Conservation (phyloP, 345 rosid species). For the Erysimum cheiranthoides region DNA sequence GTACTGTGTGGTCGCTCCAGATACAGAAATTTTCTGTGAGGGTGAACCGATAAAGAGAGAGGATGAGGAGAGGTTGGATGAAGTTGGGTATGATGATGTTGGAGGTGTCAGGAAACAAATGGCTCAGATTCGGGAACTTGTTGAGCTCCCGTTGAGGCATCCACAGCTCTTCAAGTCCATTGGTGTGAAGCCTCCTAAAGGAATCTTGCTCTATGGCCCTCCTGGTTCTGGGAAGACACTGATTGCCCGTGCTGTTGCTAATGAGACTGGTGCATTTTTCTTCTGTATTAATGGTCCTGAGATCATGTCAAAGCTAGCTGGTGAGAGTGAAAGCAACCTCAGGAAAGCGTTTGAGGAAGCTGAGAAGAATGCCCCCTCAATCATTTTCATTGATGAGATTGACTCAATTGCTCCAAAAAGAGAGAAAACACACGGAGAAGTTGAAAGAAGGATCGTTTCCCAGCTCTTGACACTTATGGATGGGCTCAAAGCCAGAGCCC, state of each 20-base stretch:
- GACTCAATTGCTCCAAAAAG: slow-evolving; percentile 79
- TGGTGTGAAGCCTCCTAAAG: slow-evolving; percentile 78
- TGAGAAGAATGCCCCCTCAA: slow-evolving; percentile 49
- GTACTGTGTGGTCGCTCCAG: slow-evolving; percentile 76
- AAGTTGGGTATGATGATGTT: slow-evolving; percentile 79
- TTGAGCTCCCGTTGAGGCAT: slow-evolving; percentile 73
- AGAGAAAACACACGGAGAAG: slow-evolving; percentile 72
- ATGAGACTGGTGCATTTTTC: slow-evolving; percentile 79
- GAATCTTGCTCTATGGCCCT: slow-evolving; percentile 70
- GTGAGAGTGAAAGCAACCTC: slow-evolving; percentile 77
- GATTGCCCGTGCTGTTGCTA: slow-evolving; percentile 74
- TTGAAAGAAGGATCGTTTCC: slow-evolving; percentile 68
- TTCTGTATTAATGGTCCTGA: slow-evolving; percentile 75
- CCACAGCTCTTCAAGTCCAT: slow-evolving; percentile 77
- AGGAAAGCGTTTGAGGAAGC: slow-evolving; percentile 81
- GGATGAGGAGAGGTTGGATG: slow-evolving; percentile 74
- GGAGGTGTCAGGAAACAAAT: slow-evolving; percentile 79
- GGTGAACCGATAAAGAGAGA: slow-evolving; percentile 76
- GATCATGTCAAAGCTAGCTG: slow-evolving; percentile 79
- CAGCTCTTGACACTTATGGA: slow-evolving; percentile 90
- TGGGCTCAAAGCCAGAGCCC: slow-evolving; percentile 88
- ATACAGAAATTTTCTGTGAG: slow-evolving; percentile 74
- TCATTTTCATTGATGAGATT: slow-evolving; percentile 70
- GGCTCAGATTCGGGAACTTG: slow-evolving; percentile 80
- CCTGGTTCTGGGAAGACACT: slow-evolving; percentile 68